A percentile compares a stretch with the other conserved stretches of the same genome.
Evolutionary conservation across 2,329 filamentous ascomycete species (phyloP).

Genomic region (Fusarium sp.): DNA sequence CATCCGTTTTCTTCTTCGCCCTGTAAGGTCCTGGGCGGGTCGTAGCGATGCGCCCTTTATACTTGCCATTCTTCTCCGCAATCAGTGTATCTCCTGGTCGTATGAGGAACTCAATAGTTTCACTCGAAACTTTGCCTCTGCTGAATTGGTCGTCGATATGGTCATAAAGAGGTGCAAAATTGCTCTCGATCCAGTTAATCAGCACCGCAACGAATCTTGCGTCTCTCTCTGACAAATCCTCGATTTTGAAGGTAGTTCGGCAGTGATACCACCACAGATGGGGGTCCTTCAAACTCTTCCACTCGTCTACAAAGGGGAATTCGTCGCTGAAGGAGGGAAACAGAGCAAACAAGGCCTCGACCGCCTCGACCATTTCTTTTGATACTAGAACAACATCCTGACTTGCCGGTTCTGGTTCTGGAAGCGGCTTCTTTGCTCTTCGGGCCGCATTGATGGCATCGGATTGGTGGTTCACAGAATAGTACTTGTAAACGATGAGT

Average conservation of each 20-base stretch:
- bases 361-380: conserved; percentile 13
- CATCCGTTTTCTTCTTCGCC: neutral
- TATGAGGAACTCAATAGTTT: conserved; percentile 1
- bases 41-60: neutral
- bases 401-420: neutral
- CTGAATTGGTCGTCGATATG: neutral
- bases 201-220: neutral
- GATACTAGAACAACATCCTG: conserved; percentile 5
- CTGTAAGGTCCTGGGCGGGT: neutral
- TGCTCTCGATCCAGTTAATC: conserved; percentile 12
- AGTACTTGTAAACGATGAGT: neutral
- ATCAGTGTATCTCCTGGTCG: neutral
- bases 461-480: neutral
- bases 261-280: conserved; percentile 28
- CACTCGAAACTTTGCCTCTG: neutral
- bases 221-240: neutral
- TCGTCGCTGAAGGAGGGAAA: neutral
- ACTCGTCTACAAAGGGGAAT: neutral
- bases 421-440: neutral
- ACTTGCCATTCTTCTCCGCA: neutral
- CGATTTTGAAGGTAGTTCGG: neutral
- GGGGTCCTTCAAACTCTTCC: neutral
- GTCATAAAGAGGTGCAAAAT: neutral
- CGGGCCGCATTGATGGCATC: neutral
- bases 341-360: neutral